A percentile compares a stretch with the other conserved stretches of the same genome.
Evolutionary conservation across 768 basidiomycete species (phyloP).

Genomic region (Lepiota venenata): DNA sequence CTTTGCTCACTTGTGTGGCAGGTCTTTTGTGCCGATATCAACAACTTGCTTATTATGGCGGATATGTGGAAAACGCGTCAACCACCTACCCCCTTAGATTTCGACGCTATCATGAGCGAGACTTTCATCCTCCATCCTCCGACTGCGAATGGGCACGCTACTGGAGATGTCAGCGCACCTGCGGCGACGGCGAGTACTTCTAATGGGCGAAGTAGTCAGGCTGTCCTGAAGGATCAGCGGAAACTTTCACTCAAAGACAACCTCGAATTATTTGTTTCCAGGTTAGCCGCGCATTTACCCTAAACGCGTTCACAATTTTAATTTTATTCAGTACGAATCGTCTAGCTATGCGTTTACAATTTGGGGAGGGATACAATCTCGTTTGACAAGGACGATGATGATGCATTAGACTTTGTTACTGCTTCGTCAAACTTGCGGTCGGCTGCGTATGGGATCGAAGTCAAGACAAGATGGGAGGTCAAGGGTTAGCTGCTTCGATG

Average conservation of each 20-base stretch:
- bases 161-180: conserved; percentile 17
- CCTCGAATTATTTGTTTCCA: conserved; percentile 77
- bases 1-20: conserved; percentile 25
- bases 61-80: conserved; percentile 96
- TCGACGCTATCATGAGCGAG: conserved; percentile 66
- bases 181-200: neutral
- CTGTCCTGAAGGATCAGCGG: conserved; percentile 77
- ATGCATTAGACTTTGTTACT: conserved; percentile 94
- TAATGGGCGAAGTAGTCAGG: conserved; percentile 26
- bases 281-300: conserved; percentile 43
- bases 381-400: conserved; percentile 98
- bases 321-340: conserved; percentile 62
- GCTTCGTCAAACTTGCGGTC: conserved; percentile 93
- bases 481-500: conserved; percentile 58
- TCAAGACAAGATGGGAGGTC: conserved; percentile 93
- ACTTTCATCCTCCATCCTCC: conserved; percentile 45
- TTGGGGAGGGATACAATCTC: conserved; percentile 70
- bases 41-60: conserved; percentile 84
- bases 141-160: conserved; percentile 23
- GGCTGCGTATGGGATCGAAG: conserved; percentile 82
- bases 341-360: conserved; percentile 62
- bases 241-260: conserved; percentile 77
- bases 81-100: conserved; percentile 84
- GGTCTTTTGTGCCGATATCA: conserved; percentile 89
- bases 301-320: neutral